A percentile compares a stretch with the other conserved stretches of the same genome.
Evolutionary conservation across 768 basidiomycete species (phyloP).

Genomic region (Mycena venus): DNA sequence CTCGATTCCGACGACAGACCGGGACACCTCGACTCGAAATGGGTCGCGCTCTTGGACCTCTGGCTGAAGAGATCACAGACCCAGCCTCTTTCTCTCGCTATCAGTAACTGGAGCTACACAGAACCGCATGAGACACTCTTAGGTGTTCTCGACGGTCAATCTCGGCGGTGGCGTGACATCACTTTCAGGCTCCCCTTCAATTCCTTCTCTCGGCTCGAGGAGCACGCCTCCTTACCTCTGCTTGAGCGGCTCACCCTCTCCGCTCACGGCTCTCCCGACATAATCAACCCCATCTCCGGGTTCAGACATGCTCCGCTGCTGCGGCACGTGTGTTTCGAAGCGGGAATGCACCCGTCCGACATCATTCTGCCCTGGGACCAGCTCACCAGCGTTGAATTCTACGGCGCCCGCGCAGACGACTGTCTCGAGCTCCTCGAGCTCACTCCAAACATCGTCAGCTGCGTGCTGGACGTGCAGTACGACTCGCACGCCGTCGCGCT

Average conservation of each 20-base stretch:
- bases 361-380: constrained; percentile 18
- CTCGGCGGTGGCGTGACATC: constrained; percentile 7
- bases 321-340: constrained; percentile 12
- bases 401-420: constrained; percentile 16
- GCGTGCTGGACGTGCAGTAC: constrained; percentile 8
- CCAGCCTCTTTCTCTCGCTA: constrained; percentile 3
- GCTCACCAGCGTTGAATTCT: constrained; percentile 8
- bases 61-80: constrained; percentile 17
- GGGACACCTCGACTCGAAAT: constrained; percentile 13
- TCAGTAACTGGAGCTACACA: constrained; percentile 20
- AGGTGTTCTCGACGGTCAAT: not conserved
- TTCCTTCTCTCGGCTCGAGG: constrained; percentile 6
- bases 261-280: constrained; percentile 17
- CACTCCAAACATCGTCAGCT: not conserved
- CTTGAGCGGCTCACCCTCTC: constrained; percentile 18
- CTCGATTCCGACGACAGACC: constrained; percentile 17
- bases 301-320: constrained; percentile 14
- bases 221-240: not conserved
- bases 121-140: not conserved
- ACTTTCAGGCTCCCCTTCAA: constrained; percentile 16
- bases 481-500: constrained; percentile 9
- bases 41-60: constrained; percentile 14
- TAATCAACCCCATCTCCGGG: constrained; percentile 22
- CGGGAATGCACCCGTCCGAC: constrained; percentile 13
- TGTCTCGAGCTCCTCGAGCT: constrained; percentile 15